These are phyloP conservation scores for Amanita fuliginea DNA, from an alignment of 768 basidiomycete species.

Conservation along the genomic window DNA sequence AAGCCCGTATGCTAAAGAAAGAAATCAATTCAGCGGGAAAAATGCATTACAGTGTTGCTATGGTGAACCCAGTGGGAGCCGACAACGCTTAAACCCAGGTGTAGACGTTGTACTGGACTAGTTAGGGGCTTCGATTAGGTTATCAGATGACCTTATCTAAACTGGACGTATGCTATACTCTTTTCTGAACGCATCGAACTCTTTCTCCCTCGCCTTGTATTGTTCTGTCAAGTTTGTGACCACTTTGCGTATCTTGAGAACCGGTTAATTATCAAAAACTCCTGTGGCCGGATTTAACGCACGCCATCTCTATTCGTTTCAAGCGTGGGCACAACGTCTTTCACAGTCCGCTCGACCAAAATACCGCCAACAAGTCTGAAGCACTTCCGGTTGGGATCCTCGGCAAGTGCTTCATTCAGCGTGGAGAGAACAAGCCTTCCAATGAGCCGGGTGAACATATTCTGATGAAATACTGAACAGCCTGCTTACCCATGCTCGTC, in stretches of 20 bases:
- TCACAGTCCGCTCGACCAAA: conserved; percentile 90
- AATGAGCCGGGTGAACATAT: conserved; percentile 1
- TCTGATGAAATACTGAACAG: background rate
- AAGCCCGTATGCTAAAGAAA: background rate
- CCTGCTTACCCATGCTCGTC: conserved; percentile 83
- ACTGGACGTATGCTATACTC: conserved; percentile 66
- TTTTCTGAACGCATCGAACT: conserved; percentile 69
- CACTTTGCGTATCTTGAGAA: conserved; percentile 67
- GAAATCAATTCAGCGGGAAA: background rate
- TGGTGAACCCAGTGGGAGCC: background rate
- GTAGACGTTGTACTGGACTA: background rate
- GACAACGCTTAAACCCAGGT: too few species aligned
- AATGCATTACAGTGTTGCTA: background rate
- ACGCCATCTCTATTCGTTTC: conserved; percentile 87
- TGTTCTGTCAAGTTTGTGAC: conserved; percentile 70
- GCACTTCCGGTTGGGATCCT: conserved; percentile 87
- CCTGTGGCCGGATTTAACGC: conserved; percentile 17
- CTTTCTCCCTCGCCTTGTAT: conserved; percentile 82
- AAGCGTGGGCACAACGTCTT: conserved; percentile 85
- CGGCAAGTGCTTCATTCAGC: conserved; percentile 67
- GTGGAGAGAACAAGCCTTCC: conserved; percentile 74
- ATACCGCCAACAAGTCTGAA: conserved; percentile 95
- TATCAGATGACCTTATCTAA: background rate
- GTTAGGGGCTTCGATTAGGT: background rate
- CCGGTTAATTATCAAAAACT: conserved; percentile 9